Evolutionary conservation across 2,329 filamentous ascomycete species (phyloP).

Genomic region (Ascocoryne sarcoides): DNA sequence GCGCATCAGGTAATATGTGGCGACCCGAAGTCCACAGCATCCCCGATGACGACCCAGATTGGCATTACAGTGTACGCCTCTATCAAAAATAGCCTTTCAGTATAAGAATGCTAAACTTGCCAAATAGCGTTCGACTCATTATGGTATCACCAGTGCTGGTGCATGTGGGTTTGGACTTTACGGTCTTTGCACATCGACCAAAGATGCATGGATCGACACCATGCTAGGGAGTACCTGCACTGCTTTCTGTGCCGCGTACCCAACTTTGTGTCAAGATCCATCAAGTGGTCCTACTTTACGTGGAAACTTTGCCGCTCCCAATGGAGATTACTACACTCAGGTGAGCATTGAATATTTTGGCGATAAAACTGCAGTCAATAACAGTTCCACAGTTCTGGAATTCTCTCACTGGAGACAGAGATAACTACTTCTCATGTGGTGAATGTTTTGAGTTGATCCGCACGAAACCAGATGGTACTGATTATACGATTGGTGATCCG

Average conservation of each 20-base stretch:
- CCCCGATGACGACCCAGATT: conserved; percentile 1
- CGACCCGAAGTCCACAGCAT: conserved; percentile 5
- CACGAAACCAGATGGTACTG: conserved; percentile 12
- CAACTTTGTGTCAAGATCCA: conserved; percentile 8
- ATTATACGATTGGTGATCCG: conserved; percentile 12
- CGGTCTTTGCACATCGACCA: conserved; percentile 8
- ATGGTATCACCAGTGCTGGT: conserved; percentile 8
- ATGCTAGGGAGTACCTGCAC: conserved; percentile 5
- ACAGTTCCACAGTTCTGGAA: conserved; percentile 10
- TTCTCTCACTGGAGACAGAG: conserved; percentile 10
- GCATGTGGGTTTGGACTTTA: conserved; percentile 12
- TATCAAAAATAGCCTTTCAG: background rate
- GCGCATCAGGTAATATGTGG: conserved; percentile 9
- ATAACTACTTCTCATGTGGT: conserved; percentile 17
- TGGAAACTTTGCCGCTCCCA: conserved; percentile 10
- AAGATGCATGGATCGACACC: conserved; percentile 7
- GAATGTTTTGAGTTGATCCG: conserved; percentile 15
- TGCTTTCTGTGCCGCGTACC: conserved; percentile 10
- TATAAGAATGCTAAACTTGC: background rate
- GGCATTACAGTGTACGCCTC: conserved; percentile 8
- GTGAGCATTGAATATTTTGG: background rate
- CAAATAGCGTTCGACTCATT: conserved; percentile 7
- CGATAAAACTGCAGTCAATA: background rate
- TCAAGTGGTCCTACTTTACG: conserved; percentile 3
- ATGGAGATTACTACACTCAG: conserved; percentile 14